Base-by-base conservation (phyloP, 192 early-diverging fungal genomes). In the Thamnidium elegans region DNA sequence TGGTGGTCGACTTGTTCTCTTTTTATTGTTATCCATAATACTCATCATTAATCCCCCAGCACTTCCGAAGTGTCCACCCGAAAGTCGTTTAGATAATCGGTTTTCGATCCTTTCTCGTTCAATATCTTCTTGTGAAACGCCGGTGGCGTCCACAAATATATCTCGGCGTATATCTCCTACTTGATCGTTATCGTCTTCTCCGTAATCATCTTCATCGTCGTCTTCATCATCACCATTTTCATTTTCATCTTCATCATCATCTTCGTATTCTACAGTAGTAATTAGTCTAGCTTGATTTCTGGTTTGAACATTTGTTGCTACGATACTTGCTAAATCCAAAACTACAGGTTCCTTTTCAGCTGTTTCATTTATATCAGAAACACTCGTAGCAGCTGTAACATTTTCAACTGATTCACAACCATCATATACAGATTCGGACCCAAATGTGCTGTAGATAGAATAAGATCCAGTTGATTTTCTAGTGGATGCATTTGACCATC, bases 11-110 rank as follows among this genome's bases (percentile, higher is more conserved):
- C 55, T 59, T 10, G 11, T 53, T 5, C 31, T 46, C 1, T 45
- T 61, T 31, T 54, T 23, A 36, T 32, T 66, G 15, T 19, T 31
- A 8, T 67, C 70, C 42, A 59, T 58, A 5, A 67, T 68, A 32
- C 74, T 76, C 21, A 66, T 36, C 30, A 76, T 54, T 13, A 76
- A 51, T 51, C 74, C 74, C 19, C 74, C 74, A 6, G 74, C 74
- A 48, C 69, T 71, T 7, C 74, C 74, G 51, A 44, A 76, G 42
- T 76, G 74, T 8, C 74, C 74, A 5, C 74, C 74, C 23, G 60
- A 64, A 8, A 76, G 63, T 55, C 74, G 46, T 50, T 76, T 76
- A 2, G 74, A 63, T 36, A 76, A 58, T 7, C 53, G 36, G n/a
- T 47, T 43, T 31, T 65, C 68, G 17, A 43, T 53, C 21, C 48